Evolutionary conservation across 2,329 filamentous ascomycete species (phyloP), one percentile per base, ranked within the genome.

Genomic region (Colletotrichum lindemuthianum): DNA sequence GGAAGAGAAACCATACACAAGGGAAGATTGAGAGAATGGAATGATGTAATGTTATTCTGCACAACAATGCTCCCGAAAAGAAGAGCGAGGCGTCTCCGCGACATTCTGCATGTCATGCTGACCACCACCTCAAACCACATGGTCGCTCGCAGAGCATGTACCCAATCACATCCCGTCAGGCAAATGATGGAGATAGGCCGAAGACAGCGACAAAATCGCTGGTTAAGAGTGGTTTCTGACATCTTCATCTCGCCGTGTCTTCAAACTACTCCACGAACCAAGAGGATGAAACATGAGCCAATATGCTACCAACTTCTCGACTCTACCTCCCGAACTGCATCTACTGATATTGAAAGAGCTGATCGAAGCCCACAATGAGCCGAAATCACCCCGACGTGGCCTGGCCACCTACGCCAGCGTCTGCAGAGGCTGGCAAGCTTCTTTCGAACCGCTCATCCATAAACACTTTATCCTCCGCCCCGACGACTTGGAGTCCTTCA

Each of bases 401-500:
- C 37, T 59, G 6, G 57, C 48, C 12, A 8, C 39, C 8, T 60
- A 49, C 41, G 43, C 50, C 34, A 40, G 58, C n/a, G 58, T 55
- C 15, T 55, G 41, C 36, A 47, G 36, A 8, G 34, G n/a, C 6
- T 60, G 43, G 50, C 50, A 37, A n/a, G 8, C 16, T 2, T 49
- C 43, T 6, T 55, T 60, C 13, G 50, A 60, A 32, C n/a, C 16
- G 2, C 15, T 41, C 6, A 44, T n/a, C 11, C 48, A 32, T 34
- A 24, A 32, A 9, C 13, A 36, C 34, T 40, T 60, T 8, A 34
- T 40, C 7, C 16, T 60, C 16, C 33, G 41, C 7, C 34, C 8
- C 7, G 16, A 36, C 11, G 58, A 60, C 15, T 16, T 55, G 36
- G 3, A 2, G 6, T 8, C 44, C 2, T 60, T 60, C n/a, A 16